Evolutionary conservation across 768 basidiomycete species (phyloP).

Genomic region (Termitomyces sp.): DNA sequence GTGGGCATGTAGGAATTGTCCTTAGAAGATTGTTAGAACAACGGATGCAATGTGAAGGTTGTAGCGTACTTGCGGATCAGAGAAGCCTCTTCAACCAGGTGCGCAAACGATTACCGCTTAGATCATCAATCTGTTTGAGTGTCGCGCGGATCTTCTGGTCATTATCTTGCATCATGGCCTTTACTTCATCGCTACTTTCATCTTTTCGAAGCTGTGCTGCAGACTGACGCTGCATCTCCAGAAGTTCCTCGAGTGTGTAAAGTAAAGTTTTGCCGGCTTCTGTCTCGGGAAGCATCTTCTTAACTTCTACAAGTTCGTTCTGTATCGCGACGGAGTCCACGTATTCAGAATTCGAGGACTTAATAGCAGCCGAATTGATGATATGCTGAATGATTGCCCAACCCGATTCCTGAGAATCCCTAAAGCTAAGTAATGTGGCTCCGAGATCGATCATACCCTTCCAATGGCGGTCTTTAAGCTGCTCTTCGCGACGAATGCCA

Average conservation of each 20-base stretch:
- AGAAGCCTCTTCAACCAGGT: slow-evolving; percentile 5
- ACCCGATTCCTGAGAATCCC: slow-evolving; percentile 5
- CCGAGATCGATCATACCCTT: slow-evolving; percentile 9
- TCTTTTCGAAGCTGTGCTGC: slow-evolving; percentile 7
- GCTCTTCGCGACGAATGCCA: slow-evolving; percentile 5
- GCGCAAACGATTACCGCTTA: slow-evolving; percentile 8
- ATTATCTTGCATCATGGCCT: slow-evolving; percentile 13
- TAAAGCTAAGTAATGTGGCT: slow-evolving; percentile 5
- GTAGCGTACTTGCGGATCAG: not conserved
- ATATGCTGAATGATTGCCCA: slow-evolving; percentile 8
- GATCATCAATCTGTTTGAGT: slow-evolving; percentile 15
- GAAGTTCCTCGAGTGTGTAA: slow-evolving; percentile 14
- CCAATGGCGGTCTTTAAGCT: slow-evolving; percentile 10
- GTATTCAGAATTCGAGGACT: not conserved
- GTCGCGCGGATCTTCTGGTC: slow-evolving; percentile 16
- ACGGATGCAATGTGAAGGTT: not conserved
- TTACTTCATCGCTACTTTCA: slow-evolving; percentile 4
- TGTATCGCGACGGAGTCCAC: slow-evolving; percentile 19
- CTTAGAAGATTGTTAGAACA: not conserved
- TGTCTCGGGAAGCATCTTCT: slow-evolving; percentile 20
- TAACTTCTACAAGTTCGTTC: slow-evolving; percentile 20
- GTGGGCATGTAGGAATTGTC: not conserved
- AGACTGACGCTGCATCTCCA: slow-evolving; percentile 8
- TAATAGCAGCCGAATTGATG: slow-evolving; percentile 1
- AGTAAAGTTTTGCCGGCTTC: slow-evolving; percentile 17